Conservation (phyloP, 805 yeast species). For the Nakazawaea molendinolei region DNA sequence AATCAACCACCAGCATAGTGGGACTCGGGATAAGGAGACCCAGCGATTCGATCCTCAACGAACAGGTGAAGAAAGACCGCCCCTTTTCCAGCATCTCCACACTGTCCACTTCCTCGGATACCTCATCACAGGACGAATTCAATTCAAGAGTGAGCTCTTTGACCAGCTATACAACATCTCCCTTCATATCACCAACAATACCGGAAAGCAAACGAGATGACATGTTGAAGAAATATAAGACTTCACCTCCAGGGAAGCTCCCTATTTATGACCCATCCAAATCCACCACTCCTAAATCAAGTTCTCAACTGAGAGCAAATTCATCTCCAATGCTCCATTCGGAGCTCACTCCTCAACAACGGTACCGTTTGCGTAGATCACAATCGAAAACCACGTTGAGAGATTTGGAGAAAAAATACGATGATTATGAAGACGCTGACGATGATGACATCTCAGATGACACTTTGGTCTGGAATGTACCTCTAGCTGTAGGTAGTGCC, state of each 20-base stretch:
- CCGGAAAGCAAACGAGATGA: neutral
- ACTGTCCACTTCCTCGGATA: constrained; percentile 5
- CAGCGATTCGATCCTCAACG: constrained; percentile 19
- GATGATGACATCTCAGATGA: constrained; percentile 34
- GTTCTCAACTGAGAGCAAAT: constrained; percentile 1
- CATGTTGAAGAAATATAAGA: neutral
- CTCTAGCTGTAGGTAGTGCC: constrained; percentile 34
- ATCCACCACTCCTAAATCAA: no score
- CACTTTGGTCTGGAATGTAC: constrained; percentile 44
- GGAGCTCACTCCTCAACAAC: constrained; percentile 34
- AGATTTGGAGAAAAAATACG: constrained; percentile 31
- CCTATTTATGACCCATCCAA: no score
- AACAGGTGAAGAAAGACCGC: constrained; percentile 10
- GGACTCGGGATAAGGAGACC: constrained; percentile 25
- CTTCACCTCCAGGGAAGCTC: neutral
- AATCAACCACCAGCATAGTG: constrained; percentile 7
- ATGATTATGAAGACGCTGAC: constrained; percentile 21
- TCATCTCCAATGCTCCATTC: constrained; percentile 7
- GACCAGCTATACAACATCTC: constrained; percentile 9
- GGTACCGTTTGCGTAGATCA: constrained; percentile 29
- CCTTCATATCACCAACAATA: constrained; percentile 4
- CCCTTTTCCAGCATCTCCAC: constrained; percentile 6
- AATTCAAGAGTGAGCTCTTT: constrained; percentile 10
- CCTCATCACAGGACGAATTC: constrained; percentile 8
- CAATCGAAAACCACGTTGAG: constrained; percentile 26